These are phyloP conservation scores for Plasmodium yoelii DNA, from an alignment of 169 alveolate species.

Conservation along the genomic window DNA sequence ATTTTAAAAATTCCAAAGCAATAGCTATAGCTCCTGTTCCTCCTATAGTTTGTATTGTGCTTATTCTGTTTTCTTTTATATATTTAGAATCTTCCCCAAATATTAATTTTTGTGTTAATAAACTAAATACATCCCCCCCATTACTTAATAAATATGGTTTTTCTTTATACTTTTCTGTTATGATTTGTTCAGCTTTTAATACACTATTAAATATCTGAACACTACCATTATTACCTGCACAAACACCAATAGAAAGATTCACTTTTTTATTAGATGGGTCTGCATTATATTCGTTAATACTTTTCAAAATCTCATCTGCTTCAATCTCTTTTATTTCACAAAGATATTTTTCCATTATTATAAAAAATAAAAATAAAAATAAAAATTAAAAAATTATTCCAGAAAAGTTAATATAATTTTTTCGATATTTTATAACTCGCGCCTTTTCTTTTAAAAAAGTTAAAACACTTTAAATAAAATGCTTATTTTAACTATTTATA, in stretches of 20 bases:
- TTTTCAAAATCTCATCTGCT: slow-evolving; percentile 39
- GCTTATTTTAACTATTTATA: no score
- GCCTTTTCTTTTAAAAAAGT: no score
- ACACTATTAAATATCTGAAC: slow-evolving; percentile 88
- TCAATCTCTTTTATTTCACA: slow-evolving; percentile 12
- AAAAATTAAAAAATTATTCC: neutral
- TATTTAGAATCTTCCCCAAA: slow-evolving; percentile 79
- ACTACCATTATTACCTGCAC: slow-evolving; percentile 86
- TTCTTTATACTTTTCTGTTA: slow-evolving; percentile 81
- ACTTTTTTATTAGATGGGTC: slow-evolving; percentile 79
- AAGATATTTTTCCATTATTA: slow-evolving; percentile 29
- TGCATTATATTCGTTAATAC: slow-evolving; percentile 20
- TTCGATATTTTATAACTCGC: no score
- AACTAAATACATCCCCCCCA: slow-evolving; percentile 86
- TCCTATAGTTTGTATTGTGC: slow-evolving; percentile 87
- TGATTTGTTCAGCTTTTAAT: slow-evolving; percentile 84
- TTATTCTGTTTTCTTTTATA: slow-evolving; percentile 54
- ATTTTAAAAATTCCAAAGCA: slow-evolving; percentile 83
- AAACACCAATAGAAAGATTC: slow-evolving; percentile 90
- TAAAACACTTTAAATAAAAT: no score
- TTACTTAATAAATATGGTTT: slow-evolving; percentile 91
- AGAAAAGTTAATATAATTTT: no score
- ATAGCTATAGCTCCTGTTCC: slow-evolving; percentile 91
- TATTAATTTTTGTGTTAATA: slow-evolving; percentile 80
- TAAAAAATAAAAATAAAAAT: no score